phyloP scores from a whole-genome alignment of 2,329 filamentous ascomycete genomes.

The Fusarium tanahbumbuense region DNA sequence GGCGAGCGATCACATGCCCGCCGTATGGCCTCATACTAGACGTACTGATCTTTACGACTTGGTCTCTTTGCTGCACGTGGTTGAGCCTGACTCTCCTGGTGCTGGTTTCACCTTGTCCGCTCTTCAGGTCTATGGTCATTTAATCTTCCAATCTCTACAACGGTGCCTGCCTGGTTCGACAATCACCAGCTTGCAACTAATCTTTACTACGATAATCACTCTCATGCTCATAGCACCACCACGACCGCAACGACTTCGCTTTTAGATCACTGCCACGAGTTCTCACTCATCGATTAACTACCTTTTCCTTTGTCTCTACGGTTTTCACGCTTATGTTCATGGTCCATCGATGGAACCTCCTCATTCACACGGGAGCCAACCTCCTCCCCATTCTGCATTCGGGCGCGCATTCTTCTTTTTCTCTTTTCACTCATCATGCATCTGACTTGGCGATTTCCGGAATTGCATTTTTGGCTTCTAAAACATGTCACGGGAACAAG shows the following conservation, averaged over 20 bases:
- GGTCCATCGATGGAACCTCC: slow-evolving; percentile 32
- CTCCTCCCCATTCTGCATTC: slow-evolving; percentile 35
- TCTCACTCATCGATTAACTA: slow-evolving; percentile 37
- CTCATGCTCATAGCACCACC: slow-evolving; percentile 44
- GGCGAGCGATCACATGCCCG: slow-evolving; percentile 66
- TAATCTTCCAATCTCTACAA: slow-evolving; percentile 26
- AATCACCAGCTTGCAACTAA: slow-evolving; percentile 26
- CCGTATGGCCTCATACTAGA: slow-evolving; percentile 74
- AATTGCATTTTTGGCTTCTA: slow-evolving; percentile 37
- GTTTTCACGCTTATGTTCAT: slow-evolving; percentile 39
- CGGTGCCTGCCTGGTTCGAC: slow-evolving; percentile 22
- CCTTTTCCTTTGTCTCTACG: slow-evolving; percentile 26
- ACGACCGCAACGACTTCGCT: slow-evolving; percentile 47
- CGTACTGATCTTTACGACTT: slow-evolving; percentile 33
- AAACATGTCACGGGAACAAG: slow-evolving; percentile 40
- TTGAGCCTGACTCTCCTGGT: slow-evolving; percentile 39
- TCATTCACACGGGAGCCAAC: slow-evolving; percentile 35
- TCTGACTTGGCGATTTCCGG: slow-evolving; percentile 37
- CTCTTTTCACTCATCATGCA: slow-evolving; percentile 31
- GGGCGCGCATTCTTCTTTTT: slow-evolving; percentile 40
- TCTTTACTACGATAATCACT: slow-evolving; percentile 31
- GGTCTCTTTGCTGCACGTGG: slow-evolving; percentile 46
- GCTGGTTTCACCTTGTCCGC: slow-evolving; percentile 45
- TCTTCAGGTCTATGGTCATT: slow-evolving; percentile 39
- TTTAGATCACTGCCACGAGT: slow-evolving; percentile 45